Base-by-base conservation (phyloP, 768 basidiomycete genomes). In the Filobasidium floriforme region DNA sequence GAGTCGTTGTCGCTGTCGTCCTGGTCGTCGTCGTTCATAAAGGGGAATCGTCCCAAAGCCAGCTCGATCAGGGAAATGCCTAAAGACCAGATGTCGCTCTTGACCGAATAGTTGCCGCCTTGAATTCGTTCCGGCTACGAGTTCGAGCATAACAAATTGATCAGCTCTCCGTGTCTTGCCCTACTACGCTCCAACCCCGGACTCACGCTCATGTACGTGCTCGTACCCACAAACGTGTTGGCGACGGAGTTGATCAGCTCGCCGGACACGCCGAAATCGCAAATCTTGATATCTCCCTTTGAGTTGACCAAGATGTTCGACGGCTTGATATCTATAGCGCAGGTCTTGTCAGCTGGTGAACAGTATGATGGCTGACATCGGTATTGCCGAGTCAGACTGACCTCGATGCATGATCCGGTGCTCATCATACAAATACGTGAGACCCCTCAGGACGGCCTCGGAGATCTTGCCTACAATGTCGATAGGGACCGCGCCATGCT, bases 241-340 rank as follows among this genome's bases (percentile, higher is more conserved):
- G 96, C 96, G 69, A 98, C 94, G 9, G 91, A 93, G 80, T 98
- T 98, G 81, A 98, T 94, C 73, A 99, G 84, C 78, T 99, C 96
- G 41, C 96, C 96, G 1, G 93, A 97, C 7, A 99, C 96, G 44
- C 96, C 96, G 77, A 98, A 99, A 79, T 99, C 96, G 75, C 94
- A 97, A 63, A 99, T 93, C 82, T 99, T 99, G 84, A 98, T 93
- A 72, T 96, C 87, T 37, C 96, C 96, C 59, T 83, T 82, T 7
- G 94, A 96, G 76, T 97, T 98, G 80, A 84, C 91, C 54, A 98
- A 83, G 69, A 99, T 96, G 75, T 99, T 99, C 14, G 92, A 96
- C 32, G 96, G 96, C 80, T 99, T 99, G 84, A 99, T 97, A 76
- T 98, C 96, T 98, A 73, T 15, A 1, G 29, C 1, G 9, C 32